Percentiles rank a stretch among this genome's conserved stretches.
Conservation (phyloP, 2,329 filamentous ascomycete species). For the Claviceps spartinae region DNA sequence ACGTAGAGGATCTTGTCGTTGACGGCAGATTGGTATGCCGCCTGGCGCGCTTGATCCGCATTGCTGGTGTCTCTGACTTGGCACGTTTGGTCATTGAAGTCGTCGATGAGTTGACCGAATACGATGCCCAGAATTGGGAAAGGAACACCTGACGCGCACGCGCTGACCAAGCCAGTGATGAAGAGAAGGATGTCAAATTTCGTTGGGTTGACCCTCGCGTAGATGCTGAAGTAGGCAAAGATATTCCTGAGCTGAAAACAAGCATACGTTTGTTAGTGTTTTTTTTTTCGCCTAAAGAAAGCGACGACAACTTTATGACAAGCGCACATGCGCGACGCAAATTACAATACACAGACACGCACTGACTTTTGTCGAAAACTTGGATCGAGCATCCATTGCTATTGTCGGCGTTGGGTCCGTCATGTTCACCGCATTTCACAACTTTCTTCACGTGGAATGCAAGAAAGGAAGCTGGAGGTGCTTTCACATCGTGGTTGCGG, state of each 20-base stretch:
- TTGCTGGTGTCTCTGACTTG: constrained; percentile 11
- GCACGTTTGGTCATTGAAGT: constrained; percentile 32
- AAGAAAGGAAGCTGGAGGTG: not conserved
- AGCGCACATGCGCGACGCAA: not conserved
- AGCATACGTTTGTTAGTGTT: not conserved
- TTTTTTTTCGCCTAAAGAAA: not conserved
- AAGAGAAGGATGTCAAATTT: constrained; percentile 8
- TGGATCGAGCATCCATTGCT: not conserved
- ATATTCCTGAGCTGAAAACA: not conserved
- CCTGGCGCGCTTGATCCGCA: constrained; percentile 10
- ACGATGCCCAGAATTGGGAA: constrained; percentile 43
- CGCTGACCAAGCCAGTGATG: constrained; percentile 6
- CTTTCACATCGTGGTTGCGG: not conserved
- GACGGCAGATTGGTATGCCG: constrained; percentile 13
- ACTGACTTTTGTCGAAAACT: not conserved
- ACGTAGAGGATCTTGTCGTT: constrained; percentile 39
- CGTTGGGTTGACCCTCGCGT: constrained; percentile 7
- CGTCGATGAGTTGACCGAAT: constrained; percentile 41
- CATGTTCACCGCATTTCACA: not conserved
- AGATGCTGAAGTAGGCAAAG: constrained; percentile 3
- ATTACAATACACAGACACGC: not conserved
- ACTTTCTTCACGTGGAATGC: not conserved
- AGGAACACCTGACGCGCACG: constrained; percentile 28
- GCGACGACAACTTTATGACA: not conserved
- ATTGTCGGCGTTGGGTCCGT: not conserved